A percentile compares a stretch with the other conserved stretches of the same genome.
Conservation (phyloP, 169 alveolate species). For the Cryptosporidium baileyi region DNA sequence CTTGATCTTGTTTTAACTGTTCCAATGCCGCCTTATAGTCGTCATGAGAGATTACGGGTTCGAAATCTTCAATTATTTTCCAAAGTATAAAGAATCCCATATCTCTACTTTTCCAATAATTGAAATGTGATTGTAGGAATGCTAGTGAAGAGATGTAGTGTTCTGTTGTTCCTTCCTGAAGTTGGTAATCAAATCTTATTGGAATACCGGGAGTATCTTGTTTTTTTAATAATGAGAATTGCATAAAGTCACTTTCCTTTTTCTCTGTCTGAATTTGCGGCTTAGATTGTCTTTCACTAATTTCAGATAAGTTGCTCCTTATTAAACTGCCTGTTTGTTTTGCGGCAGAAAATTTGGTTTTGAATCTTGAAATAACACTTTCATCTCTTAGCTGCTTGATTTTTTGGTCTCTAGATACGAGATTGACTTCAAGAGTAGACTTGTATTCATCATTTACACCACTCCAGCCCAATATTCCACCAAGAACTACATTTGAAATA, state of each 20-base stretch:
- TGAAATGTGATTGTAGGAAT: conserved; percentile 82
- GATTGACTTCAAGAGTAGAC: conserved; percentile 71
- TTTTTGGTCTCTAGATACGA: conserved; percentile 72
- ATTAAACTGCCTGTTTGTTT: not conserved
- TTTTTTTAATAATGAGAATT: conserved; percentile 33
- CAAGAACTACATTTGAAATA: conserved; percentile 71
- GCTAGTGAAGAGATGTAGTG: conserved; percentile 84
- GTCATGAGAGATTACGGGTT: conserved; percentile 54
- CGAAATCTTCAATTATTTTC: conserved; percentile 63
- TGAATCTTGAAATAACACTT: conserved; percentile 69
- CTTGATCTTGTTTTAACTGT: conserved; percentile 55
- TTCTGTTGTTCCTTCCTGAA: conserved; percentile 86
- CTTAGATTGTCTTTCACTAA: conserved; percentile 1
- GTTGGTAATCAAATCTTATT: conserved; percentile 76
- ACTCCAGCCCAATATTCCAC: conserved; percentile 69
- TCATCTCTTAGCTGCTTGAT: conserved; percentile 73
- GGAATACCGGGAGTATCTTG: conserved; percentile 61
- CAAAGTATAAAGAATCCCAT: conserved; percentile 78
- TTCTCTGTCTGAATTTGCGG: conserved; percentile 20
- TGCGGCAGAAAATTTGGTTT: conserved; percentile 71
- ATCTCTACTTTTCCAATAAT: conserved; percentile 83
- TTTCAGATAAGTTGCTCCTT: not conserved
- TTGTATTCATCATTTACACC: conserved; percentile 69
- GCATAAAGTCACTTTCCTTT: conserved; percentile 38
- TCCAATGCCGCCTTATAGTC: conserved; percentile 55